These are phyloP conservation scores for Lophiotrema nucula DNA, from an alignment of 495 filamentous ascomycete genomes.

Conservation along the genomic window DNA sequence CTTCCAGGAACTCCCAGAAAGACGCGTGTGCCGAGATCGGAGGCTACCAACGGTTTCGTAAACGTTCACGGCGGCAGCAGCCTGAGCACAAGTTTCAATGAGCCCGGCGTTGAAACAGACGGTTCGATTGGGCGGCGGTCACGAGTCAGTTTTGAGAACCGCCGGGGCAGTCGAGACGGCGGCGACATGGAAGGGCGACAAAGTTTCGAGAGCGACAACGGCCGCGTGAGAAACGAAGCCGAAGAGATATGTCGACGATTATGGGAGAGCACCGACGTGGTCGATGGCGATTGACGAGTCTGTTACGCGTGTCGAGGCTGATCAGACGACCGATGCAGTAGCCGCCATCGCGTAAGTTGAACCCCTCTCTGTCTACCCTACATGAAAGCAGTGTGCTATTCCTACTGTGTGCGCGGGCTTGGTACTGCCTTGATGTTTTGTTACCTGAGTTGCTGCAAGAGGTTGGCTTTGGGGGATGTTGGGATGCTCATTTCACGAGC, in stretches of 20 bases:
- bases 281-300: constrained; percentile 28
- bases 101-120: constrained; percentile 22
- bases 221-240: constrained; percentile 26
- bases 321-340: neutral
- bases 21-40: constrained; percentile 44
- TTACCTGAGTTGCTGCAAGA: neutral
- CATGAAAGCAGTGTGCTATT: no score
- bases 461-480: neutral
- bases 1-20: constrained; percentile 44
- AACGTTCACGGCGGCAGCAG: constrained; percentile 19
- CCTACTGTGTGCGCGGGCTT: no score
- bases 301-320: constrained; percentile 4
- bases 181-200: constrained; percentile 25
- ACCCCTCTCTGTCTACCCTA: no score
- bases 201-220: constrained; percentile 31
- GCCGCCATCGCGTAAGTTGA: neutral
- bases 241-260: constrained; percentile 36
- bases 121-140: constrained; percentile 12
- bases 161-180: constrained; percentile 15
- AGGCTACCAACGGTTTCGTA: constrained; percentile 21
- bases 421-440: no score
- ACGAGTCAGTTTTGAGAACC: constrained; percentile 30
- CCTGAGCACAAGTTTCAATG: constrained; percentile 28
- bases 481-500: neutral
- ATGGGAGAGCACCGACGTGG: constrained; percentile 34